Evolutionary conservation across 2,329 filamentous ascomycete genomes (phyloP).

Genomic region (Aspergillus latus): DNA sequence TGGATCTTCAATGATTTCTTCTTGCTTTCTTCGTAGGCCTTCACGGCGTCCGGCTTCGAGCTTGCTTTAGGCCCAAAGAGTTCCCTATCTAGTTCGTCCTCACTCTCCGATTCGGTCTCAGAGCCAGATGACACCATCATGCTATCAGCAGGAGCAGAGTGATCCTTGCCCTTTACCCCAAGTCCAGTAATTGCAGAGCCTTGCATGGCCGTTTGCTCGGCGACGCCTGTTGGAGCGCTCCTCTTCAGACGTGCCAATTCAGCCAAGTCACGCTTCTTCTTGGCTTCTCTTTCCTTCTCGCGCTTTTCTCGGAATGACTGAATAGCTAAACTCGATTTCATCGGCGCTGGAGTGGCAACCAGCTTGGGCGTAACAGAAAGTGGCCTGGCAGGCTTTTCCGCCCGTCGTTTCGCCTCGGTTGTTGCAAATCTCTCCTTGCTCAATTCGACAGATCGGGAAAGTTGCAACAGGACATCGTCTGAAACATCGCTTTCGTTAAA

Average conservation of each 20-base stretch:
- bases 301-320: slow-evolving; percentile 70
- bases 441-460: slow-evolving; percentile 44
- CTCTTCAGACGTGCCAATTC: slow-evolving; percentile 69
- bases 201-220: slow-evolving; percentile 65
- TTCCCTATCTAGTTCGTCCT: slow-evolving; percentile 72
- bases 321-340: slow-evolving; percentile 40
- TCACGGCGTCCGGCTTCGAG: slow-evolving; percentile 42
- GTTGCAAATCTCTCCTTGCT: slow-evolving; percentile 40
- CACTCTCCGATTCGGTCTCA: slow-evolving; percentile 71
- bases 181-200: slow-evolving; percentile 75
- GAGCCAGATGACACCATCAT: slow-evolving; percentile 77
- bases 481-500: slow-evolving; percentile 41
- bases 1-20: slow-evolving; percentile 56
- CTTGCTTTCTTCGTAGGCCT: slow-evolving; percentile 50
- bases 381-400: slow-evolving; percentile 26
- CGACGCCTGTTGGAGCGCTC: slow-evolving; percentile 49
- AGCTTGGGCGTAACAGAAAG: slow-evolving; percentile 29
- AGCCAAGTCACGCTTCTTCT: slow-evolving; percentile 69
- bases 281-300: slow-evolving; percentile 71
- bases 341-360: slow-evolving; percentile 22
- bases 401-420: slow-evolving; percentile 31
- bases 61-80: slow-evolving; percentile 55
- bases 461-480: slow-evolving; percentile 42
- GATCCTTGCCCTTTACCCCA: slow-evolving; percentile 74
- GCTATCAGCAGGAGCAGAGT: slow-evolving; percentile 67